Base-by-base conservation (phyloP, 2,329 filamentous ascomycete genomes). In the Claviceps pazoutovae region DNA sequence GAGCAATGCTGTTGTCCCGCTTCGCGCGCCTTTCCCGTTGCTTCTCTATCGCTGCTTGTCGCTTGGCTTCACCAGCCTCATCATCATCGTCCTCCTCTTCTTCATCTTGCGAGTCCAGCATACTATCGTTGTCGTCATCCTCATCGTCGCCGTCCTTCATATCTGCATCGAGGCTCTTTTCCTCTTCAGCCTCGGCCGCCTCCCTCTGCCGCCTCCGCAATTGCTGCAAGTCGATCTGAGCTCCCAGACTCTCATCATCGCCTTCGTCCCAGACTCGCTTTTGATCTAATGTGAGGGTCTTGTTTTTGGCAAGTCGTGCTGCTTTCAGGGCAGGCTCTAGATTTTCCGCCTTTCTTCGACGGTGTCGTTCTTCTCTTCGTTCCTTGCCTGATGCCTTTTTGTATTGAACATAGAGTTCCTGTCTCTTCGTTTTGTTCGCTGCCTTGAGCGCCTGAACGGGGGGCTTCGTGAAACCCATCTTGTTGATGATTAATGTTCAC, bases 251-350 rank as follows among this genome's bases (percentile, higher is more conserved):
- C 57, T 83, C 79, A 52, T 77, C 76, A 47, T 82, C 82, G 48
- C 79, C 78, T 50, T 90, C 83, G 61, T 96, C 90, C 88, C 88
- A 97, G 36, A 88, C 82, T 65, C 93, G 81, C 73, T 95, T 95
- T 60, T 82, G 80, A 60, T 96, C 90, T 53, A 95, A 76, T 0
- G 88, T 95, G 51, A 80, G 67, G 0, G 93, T 86, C 44, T 89
- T 77, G 70, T 95, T 95, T 58, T 78, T 80, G 54, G 81, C 82
- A 55, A 91, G 73, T 60, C 93, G 80, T 57, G 84, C 79, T 55
- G 80, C 80, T 58, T 82, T 81, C 54, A 95, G 69, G 54, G 80
- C 77, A 2, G 91, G 90, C 61, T 96, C 81, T 66, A 84, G 86
- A 57, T 84, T 79, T 68, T 98, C 93, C 62, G 90, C 86, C 69